Evolutionary conservation across 192 early-diverging fungal genomes (phyloP).

Genomic region (Podila epigama): DNA sequence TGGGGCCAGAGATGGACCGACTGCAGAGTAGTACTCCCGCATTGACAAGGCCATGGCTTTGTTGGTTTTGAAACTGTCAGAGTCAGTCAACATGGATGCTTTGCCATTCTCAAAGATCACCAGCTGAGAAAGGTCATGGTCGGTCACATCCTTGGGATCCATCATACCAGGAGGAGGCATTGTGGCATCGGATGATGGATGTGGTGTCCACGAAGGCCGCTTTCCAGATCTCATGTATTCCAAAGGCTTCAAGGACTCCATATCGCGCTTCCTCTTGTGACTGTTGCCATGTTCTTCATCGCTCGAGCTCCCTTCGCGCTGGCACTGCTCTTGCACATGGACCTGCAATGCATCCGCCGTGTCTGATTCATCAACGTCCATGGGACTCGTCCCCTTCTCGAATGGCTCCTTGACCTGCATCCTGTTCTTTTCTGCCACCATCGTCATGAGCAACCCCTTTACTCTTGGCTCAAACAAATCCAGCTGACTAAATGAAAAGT

Average conservation of each 20-base stretch:
- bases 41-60: constrained; percentile 19
- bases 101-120: constrained; percentile 32
- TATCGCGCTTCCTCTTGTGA: constrained; percentile 16
- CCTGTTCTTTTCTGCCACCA: constrained; percentile 28
- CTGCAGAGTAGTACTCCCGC: constrained; percentile 40
- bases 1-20: constrained; percentile 25
- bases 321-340: background rate
- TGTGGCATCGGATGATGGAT: background rate
- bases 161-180: constrained; percentile 47
- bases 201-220: constrained; percentile 34
- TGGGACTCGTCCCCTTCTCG: background rate
- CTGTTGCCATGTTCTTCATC: constrained; percentile 5
- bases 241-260: background rate
- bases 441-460: constrained; percentile 37
- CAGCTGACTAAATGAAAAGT: constrained; percentile 53
- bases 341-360: background rate
- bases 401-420: constrained; percentile 6
- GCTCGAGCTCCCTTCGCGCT: too few species aligned
- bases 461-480: constrained; percentile 39
- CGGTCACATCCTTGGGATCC: constrained; percentile 33
- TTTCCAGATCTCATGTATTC: constrained; percentile 27
- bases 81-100: constrained; percentile 38
- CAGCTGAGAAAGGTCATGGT: constrained; percentile 39
- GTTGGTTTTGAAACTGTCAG: constrained; percentile 14
- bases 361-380: background rate